These are phyloP conservation scores for Phaffia tasmanica DNA, from an alignment of 768 basidiomycete genomes.

Conservation along the genomic window DNA sequence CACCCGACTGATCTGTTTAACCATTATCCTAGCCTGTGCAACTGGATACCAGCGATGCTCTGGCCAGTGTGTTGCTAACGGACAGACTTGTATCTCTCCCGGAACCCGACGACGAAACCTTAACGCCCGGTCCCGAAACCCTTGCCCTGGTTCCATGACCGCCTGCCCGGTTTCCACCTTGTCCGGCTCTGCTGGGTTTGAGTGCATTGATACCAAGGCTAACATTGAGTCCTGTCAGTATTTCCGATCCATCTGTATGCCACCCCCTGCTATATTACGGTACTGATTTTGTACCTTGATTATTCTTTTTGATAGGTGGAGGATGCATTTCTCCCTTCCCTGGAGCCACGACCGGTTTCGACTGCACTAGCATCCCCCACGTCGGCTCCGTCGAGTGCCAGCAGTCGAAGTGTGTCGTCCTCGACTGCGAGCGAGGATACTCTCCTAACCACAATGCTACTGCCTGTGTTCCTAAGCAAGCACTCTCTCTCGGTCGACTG, in stretches of 20 bases:
- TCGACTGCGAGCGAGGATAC: too few species aligned
- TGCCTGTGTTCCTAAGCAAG: too few species aligned
- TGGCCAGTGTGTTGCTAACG: background rate
- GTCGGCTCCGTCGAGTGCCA: conserved; percentile 29
- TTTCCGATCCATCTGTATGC: background rate
- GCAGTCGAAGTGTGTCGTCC: conserved; percentile 26
- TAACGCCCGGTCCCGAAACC: conserved; percentile 5
- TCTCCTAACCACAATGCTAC: too few species aligned
- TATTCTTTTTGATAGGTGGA: conserved; percentile 26
- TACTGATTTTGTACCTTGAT: background rate
- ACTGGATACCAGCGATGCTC: background rate
- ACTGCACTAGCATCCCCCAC: conserved; percentile 32
- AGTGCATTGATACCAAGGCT: conserved; percentile 30
- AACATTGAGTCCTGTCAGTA: conserved; percentile 32
- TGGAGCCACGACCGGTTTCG: conserved; percentile 24
- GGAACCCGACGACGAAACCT: background rate
- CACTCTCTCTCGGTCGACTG: too few species aligned
- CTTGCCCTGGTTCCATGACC: conserved; percentile 1
- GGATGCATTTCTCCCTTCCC: conserved; percentile 30
- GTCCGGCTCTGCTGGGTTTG: conserved; percentile 20
- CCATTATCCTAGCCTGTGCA: background rate
- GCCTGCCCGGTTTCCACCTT: background rate
- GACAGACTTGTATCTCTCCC: background rate
- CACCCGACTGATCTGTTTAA: background rate
- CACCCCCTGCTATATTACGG: background rate